phyloP scores from a whole-genome alignment of 148 eudicot species.

The Simmondsia chinensis region DNA sequence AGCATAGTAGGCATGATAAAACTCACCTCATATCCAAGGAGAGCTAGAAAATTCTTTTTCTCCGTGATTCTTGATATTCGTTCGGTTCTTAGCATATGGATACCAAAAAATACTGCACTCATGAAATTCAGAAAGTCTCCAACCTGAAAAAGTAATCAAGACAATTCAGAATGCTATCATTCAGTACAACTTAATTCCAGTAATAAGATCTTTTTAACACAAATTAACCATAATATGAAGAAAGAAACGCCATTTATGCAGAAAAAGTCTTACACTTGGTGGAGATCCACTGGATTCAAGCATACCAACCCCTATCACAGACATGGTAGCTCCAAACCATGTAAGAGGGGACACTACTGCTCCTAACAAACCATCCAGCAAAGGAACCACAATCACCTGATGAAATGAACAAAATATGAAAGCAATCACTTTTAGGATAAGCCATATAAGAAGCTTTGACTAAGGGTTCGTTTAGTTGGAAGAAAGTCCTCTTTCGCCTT shows the following conservation, averaged over 20 bases:
- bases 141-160: conserved; percentile 43
- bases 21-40: conserved; percentile 68
- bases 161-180: no score
- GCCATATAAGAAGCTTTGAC: no score
- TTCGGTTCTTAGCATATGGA: conserved; percentile 73
- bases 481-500: no score
- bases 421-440: background rate
- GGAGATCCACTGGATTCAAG: conserved; percentile 79
- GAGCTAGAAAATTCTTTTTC: conserved; percentile 41
- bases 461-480: no score
- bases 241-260: background rate
- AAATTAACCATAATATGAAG: background rate
- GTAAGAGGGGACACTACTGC: conserved; percentile 44
- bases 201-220: no score
- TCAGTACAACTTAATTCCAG: no score
- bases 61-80: conserved; percentile 45
- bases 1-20: background rate
- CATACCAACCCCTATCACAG: conserved; percentile 54
- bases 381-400: conserved; percentile 71
- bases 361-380: conserved; percentile 69
- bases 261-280: conserved; percentile 43
- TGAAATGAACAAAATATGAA: conserved; percentile 5
- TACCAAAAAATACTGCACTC: conserved; percentile 61
- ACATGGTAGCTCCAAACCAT: conserved; percentile 67
- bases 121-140: conserved; percentile 66